Percentiles rank a stretch among this genome's conserved stretches.
These are phyloP conservation scores for Lactarius pseudohatsudake DNA, from an alignment of 768 basidiomycete genomes.

Conservation along the genomic window DNA sequence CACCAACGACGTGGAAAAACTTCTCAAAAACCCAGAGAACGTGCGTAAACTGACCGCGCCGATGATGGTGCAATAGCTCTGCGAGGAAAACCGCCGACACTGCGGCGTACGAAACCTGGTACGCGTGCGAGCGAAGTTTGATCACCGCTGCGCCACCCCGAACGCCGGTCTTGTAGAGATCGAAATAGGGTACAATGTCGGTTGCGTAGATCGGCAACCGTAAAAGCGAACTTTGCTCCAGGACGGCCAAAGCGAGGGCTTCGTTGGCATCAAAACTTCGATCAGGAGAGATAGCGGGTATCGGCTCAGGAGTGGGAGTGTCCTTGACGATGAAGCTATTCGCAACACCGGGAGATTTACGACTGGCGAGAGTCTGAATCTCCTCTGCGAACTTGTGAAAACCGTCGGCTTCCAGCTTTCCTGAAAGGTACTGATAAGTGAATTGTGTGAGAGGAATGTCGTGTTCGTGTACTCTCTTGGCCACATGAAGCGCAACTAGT, in stretches of 20 bases:
- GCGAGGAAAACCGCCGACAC: slow-evolving; percentile 28
- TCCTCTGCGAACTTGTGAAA: slow-evolving; percentile 8
- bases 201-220: background rate
- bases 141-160: slow-evolving; percentile 6
- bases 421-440: slow-evolving; percentile 40
- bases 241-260: slow-evolving; percentile 7
- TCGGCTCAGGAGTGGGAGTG: background rate
- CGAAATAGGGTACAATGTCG: slow-evolving; percentile 27
- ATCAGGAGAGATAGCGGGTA: slow-evolving; percentile 6
- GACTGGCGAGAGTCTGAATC: background rate
- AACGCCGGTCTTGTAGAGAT: slow-evolving; percentile 18
- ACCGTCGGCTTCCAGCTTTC: slow-evolving; percentile 28
- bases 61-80: slow-evolving; percentile 33
- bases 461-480: slow-evolving; percentile 39
- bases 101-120: slow-evolving; percentile 4
- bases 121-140: slow-evolving; percentile 21
- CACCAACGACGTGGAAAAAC: slow-evolving; percentile 51
- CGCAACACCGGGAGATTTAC: slow-evolving; percentile 7
- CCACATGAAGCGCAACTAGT: slow-evolving; percentile 45
- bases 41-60: slow-evolving; percentile 10
- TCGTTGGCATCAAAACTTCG: background rate
- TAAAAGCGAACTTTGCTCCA: slow-evolving; percentile 7
- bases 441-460: slow-evolving; percentile 37
- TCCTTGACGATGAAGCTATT: background rate
- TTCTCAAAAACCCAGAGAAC: slow-evolving; percentile 43